Conservation (phyloP, 257 asterid species). For the Linaria vulgaris region DNA sequence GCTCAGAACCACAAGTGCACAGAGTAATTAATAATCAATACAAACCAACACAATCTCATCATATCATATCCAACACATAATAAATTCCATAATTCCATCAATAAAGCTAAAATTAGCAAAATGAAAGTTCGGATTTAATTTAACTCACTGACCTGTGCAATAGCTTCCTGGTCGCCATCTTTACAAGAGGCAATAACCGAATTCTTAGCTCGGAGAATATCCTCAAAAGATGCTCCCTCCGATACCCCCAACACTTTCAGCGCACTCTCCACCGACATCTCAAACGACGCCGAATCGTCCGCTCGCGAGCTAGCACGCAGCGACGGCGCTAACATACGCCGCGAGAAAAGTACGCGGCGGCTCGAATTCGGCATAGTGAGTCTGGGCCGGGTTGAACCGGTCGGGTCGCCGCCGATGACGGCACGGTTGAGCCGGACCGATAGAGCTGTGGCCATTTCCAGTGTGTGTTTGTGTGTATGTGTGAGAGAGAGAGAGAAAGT, state of each 20-base stretch:
- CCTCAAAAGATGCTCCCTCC: conserved; percentile 93
- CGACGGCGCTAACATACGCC: conserved; percentile 50
- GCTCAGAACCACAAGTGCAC: too few species aligned
- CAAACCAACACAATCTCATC: background rate
- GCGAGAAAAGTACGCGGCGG: conserved; percentile 36
- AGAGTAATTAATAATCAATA: background rate
- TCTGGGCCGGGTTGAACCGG: conserved; percentile 33
- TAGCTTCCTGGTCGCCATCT: conserved; percentile 61
- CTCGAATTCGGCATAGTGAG: conserved; percentile 30
- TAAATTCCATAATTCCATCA: too few species aligned
- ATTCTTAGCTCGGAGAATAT: conserved; percentile 89
- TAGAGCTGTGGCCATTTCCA: conserved; percentile 70
- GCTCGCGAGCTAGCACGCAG: conserved; percentile 84
- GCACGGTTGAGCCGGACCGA: conserved; percentile 73
- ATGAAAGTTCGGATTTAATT: too few species aligned
- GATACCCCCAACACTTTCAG: conserved; percentile 79
- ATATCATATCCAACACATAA: too few species aligned
- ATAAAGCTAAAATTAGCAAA: too few species aligned
- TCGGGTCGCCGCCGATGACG: conserved; percentile 42
- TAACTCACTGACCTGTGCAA: conserved; percentile 59
- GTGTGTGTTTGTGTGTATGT: conserved; percentile 20
- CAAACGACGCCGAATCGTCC: conserved; percentile 89
- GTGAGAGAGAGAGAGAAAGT: conserved; percentile 18
- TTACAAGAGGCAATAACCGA: conserved; percentile 64
- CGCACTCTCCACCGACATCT: conserved; percentile 97